Evolutionary conservation across 2,329 filamentous ascomycete genomes (phyloP), one percentile per base, ranked within the genome.

Genomic region (Fusarium anthophilum): DNA sequence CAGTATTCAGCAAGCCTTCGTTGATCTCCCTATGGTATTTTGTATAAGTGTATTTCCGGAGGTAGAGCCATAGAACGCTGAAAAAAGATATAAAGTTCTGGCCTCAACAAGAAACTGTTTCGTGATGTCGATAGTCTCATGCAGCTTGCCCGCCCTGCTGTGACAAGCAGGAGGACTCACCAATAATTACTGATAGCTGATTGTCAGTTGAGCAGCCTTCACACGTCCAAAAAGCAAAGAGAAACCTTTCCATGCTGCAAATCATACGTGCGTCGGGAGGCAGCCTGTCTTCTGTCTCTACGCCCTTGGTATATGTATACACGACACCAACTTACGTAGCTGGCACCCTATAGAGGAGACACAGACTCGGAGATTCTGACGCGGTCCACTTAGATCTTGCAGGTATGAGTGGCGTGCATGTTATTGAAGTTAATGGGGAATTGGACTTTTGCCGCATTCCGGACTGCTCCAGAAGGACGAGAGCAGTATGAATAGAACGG

Each of bases 281-380:
- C 43, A 66, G 18, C 43, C 48, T 10, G 8, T 51, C n/a, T n/a
- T 24, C 43, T 38, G 26, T 15, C 28, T 22, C 17, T 59, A 70
- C 66, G 35, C 56, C 64, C 64, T 55, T 43, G 24, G 57, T 56
- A 39, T 18, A 9, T 32, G 20, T 69, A 63, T 51, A 45, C 11
- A 69, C 4, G 45, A 50, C 66, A 70, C 66, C 66, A 47, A 39
- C 66, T 50, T 20, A 10, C 28, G 15, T 38, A 17, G 26, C 43
- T 28, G 30, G 3, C n/a, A 35, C 17, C 32, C 39, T 44, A 22
- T 50, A 39, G 30, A 22, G 4, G 12, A 14, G 37, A 18, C 35
- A 30, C 10, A 20, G 28, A 20, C 5, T 3, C 17, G 35, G n/a
- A 24, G 8, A 41, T 1, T 14, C 2, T 35, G 14, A 41, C 4